Evolutionary conservation across 192 early-diverging fungal genomes (phyloP).

Genomic region (Coemansia umbellata): DNA sequence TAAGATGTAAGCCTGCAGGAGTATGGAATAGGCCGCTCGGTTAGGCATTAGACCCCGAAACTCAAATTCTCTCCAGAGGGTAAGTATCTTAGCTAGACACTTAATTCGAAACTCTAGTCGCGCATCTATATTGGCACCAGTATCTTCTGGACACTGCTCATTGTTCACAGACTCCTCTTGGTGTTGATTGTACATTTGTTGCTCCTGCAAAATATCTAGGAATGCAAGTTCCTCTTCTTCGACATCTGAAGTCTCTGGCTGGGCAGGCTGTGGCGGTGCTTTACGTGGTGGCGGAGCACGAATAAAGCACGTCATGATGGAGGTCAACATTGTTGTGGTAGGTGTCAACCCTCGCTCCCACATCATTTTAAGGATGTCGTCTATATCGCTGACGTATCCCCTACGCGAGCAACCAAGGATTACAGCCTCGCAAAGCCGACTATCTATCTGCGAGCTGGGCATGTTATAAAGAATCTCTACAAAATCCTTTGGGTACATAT

Average conservation of each 20-base stretch:
- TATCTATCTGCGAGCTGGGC: background rate
- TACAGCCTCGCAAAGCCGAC: slow-evolving; percentile 16
- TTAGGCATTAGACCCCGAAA: slow-evolving; percentile 3
- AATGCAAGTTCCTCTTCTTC: no score
- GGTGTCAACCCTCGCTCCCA: background rate
- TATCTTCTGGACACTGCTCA: background rate
- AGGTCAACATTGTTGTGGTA: slow-evolving; percentile 3
- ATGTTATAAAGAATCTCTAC: slow-evolving; percentile 10
- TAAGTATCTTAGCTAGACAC: slow-evolving; percentile 9
- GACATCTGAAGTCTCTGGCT: no score
- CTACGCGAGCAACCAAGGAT: slow-evolving; percentile 16
- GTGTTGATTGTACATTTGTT: background rate
- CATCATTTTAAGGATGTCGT: slow-evolving; percentile 10
- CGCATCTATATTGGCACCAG: background rate
- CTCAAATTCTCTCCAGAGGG: slow-evolving; percentile 22
- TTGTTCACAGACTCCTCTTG: background rate
- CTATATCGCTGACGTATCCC: slow-evolving; percentile 10
- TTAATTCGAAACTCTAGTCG: background rate
- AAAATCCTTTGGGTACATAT: background rate
- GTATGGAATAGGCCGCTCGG: slow-evolving; percentile 7
- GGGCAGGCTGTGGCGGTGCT: no score
- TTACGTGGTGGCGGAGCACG: background rate
- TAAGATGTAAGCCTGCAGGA: slow-evolving; percentile 11
- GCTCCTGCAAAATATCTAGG: background rate
- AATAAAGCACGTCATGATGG: slow-evolving; percentile 6